Conservation (phyloP, 768 basidiomycete species). For the Trametes cinnabarina region DNA sequence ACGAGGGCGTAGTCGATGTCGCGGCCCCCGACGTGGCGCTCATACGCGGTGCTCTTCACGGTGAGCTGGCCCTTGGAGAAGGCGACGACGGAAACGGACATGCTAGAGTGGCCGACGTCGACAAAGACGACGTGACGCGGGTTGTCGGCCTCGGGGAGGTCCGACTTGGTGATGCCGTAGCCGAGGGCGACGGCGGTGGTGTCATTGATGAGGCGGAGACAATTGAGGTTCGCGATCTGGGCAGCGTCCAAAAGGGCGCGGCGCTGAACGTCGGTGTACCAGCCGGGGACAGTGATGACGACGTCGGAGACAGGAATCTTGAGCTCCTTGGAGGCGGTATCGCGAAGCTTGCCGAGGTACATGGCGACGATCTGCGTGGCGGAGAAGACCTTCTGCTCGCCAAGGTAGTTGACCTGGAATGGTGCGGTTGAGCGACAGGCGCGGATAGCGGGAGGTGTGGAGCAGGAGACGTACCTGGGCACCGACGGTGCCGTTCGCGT, state of each 20-base stretch:
- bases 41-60: slow-evolving; percentile 87
- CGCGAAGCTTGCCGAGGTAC: slow-evolving; percentile 88
- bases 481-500: slow-evolving; percentile 80
- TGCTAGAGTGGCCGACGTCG: slow-evolving; percentile 91
- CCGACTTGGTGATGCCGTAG: slow-evolving; percentile 98
- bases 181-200: slow-evolving; percentile 93
- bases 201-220: slow-evolving; percentile 95
- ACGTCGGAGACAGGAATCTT: slow-evolving; percentile 86
- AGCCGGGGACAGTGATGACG: slow-evolving; percentile 94
- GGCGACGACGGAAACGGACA: slow-evolving; percentile 84
- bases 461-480: slow-evolving; percentile 63
- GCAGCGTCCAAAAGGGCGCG: slow-evolving; percentile 90
- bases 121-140: slow-evolving; percentile 90
- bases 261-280: slow-evolving; percentile 94
- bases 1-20: slow-evolving; percentile 94
- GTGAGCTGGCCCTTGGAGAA: slow-evolving; percentile 92
- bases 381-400: slow-evolving; percentile 75
- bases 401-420: slow-evolving; percentile 80
- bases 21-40: slow-evolving; percentile 91
- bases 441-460: not conserved
- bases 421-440: slow-evolving; percentile 9
- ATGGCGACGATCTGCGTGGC: slow-evolving; percentile 90
- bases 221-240: slow-evolving; percentile 82
- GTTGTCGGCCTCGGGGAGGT: slow-evolving; percentile 82
- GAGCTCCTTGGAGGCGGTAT: slow-evolving; percentile 82